Conservation (phyloP, 495 filamentous ascomycete species). For the Coniosporium apollinis region DNA sequence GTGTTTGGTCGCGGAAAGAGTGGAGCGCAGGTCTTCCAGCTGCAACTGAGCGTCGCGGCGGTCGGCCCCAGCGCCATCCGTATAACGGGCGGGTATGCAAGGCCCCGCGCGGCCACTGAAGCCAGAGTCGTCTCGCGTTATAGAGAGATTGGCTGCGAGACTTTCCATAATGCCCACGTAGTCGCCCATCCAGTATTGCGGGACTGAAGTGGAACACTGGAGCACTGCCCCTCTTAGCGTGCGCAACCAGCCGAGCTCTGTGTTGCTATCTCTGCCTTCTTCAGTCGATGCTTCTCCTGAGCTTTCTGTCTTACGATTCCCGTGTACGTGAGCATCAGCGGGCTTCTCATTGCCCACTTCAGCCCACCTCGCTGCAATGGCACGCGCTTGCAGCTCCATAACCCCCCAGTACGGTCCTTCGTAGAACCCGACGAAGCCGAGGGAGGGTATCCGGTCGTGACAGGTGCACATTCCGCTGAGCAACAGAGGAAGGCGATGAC, state of each 20-base stretch:
- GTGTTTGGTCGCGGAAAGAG: constrained; percentile 7
- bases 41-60: constrained; percentile 6
- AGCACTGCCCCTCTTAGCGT: constrained; percentile 15
- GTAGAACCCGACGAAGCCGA: constrained; percentile 78
- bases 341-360: constrained; percentile 2
- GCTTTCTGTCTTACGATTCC: no score
- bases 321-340: no score
- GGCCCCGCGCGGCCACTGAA: constrained; percentile 5
- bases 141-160: constrained; percentile 37
- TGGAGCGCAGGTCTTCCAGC: constrained; percentile 7
- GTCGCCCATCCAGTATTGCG: constrained; percentile 69
- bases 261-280: not conserved
- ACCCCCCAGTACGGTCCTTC: constrained; percentile 74
- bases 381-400: constrained; percentile 73
- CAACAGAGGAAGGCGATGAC: constrained; percentile 47
- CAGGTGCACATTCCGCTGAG: constrained; percentile 50
- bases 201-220: constrained; percentile 24
- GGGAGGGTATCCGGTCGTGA: constrained; percentile 38
- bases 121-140: constrained; percentile 16
- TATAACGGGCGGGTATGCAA: constrained; percentile 7
- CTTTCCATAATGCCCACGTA: constrained; percentile 65
- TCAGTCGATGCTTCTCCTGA: no score
- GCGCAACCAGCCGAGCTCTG: constrained; percentile 1
- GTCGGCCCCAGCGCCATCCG: not conserved
- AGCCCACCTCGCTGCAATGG: constrained; percentile 34